Evolutionary conservation across 2,329 filamentous ascomycete species (phyloP), one percentile per base, ranked within the genome.

Genomic region (Venturia carpophila): DNA sequence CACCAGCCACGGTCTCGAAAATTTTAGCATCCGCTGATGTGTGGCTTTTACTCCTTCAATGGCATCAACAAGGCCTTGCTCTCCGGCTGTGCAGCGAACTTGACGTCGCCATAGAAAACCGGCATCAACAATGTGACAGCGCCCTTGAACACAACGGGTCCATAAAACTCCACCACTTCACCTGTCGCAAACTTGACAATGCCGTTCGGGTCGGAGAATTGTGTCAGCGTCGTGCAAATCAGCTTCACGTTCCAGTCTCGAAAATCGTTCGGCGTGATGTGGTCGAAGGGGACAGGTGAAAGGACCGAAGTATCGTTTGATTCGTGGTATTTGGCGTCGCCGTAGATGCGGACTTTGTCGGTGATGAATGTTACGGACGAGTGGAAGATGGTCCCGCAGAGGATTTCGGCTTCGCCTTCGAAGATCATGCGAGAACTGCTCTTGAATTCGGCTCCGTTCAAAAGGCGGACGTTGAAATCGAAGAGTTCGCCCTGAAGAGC

Each of bases 321-420:
- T 11, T 4, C 45, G 11, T 49, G 7, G 45, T 49, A 49, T 9
- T 19, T 24, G 10, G 45, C 45, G 10, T 49, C 45, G n/a, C 45
- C 45, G 45, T 24, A 49, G 21, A 49, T 49, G 45, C 45, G n/a
- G 45, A 49, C 45, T 49, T 49, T 49, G 45, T 49, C 45, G 45
- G 45, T 49, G 45, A 49, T 24, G 45, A 49, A 49, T 21, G 45
- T 49, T 10, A 49, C 45, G 45, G 45, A 24, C 6, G n/a, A n/a
- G 45, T 49, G 45, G 45, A 49, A 49, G 45, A 49, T 49, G 9
- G n/a, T 10, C n/a, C 24, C 45, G 45, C 45, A 49, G n/a, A 49
- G 45, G 45, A 49, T 49, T 13, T 49, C 45, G 45, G 45, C 45
- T 24, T 49, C 45, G n/a, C 45, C 45, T 24, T 49, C 45, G n/a